phyloP scores from a whole-genome alignment of 257 asterid species.

The Datura wrightii region DNA sequence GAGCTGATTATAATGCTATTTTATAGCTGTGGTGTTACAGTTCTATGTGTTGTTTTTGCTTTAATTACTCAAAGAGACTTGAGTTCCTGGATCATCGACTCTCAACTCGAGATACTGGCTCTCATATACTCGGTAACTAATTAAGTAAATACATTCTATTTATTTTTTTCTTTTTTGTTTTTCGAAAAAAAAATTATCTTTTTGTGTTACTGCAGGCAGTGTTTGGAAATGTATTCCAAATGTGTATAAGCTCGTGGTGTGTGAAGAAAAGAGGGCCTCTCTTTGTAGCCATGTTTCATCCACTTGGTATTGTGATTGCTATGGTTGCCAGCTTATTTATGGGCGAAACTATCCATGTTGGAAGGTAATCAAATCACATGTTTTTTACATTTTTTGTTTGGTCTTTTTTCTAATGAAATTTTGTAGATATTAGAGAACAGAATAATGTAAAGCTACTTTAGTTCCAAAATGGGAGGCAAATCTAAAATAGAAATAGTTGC shows the following conservation, averaged over 20 bases:
- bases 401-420: background rate
- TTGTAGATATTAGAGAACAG: background rate
- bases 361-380: constrained; percentile 49
- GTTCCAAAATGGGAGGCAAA: too few species aligned
- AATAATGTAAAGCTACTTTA: too few species aligned
- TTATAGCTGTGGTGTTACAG: constrained; percentile 61
- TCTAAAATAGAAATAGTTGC: too few species aligned
- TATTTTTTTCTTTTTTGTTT: too few species aligned
- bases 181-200: too few species aligned
- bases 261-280: constrained; percentile 66
- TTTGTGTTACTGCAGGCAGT: constrained; percentile 46
- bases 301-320: constrained; percentile 61
- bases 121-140: constrained; percentile 61
- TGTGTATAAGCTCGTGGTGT: constrained; percentile 61
- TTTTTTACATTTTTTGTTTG: too few species aligned
- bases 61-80: constrained; percentile 47
- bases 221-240: constrained; percentile 68
- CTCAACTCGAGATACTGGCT: constrained; percentile 52
- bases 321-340: constrained; percentile 49
- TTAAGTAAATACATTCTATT: too few species aligned
- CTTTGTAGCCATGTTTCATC: constrained; percentile 69
- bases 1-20: constrained; percentile 63
- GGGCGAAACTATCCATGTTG: constrained; percentile 64
- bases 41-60: constrained; percentile 52
- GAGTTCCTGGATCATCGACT: constrained; percentile 55